Base-by-base conservation (phyloP, 192 early-diverging fungal species). In the Piromyces finnis region DNA sequence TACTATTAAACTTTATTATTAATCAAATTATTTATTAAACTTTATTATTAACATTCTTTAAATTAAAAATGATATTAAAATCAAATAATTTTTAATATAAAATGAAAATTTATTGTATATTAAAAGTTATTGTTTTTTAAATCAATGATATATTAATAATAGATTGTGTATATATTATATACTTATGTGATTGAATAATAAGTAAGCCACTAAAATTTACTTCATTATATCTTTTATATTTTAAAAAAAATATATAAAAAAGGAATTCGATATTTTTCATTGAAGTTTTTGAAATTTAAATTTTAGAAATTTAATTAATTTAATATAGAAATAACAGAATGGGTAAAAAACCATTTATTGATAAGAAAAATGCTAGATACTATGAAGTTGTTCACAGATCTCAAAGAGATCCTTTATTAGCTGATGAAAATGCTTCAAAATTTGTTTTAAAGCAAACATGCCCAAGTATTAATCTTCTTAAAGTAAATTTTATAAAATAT, bases 371-470 rank as follows among this genome's bases (percentile, higher is more conserved):
- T 30, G 90, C 96, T 77, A 90, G 92, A 79, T 92, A 94, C 82
- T 99, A 90, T 88, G 92, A 95, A 85, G 87, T 99, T 30, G 94
- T 98, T 29, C 95, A 97, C 86, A 91, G 97, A 83, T 98, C 97
- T 27, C 96, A 97, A 85, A 88, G 94, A 80, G 97, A 99, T 86
- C 95, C 96, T 41, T 87, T 92, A 78, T 91, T 95, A 77, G 92
- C 93, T 29, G 95, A 98, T 82, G 88, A 92, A 29, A 90, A 91
- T 27, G 89, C 92, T 14, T 90, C 92, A 7, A 87, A 90, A 77
- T 88, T 90, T 80, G 96, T 99, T 13, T 88, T 99, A 35, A 90
- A 93, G 68, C 91, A 94, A 79, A 88, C 94, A 1, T 85, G 93
- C 29, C 92, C 92, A 27, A 87, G 86, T 29, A 80, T 88, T 77